Evolutionary conservation across 73 alveolate genomes (phyloP).

Genomic region (Symbiodinium natans): DNA sequence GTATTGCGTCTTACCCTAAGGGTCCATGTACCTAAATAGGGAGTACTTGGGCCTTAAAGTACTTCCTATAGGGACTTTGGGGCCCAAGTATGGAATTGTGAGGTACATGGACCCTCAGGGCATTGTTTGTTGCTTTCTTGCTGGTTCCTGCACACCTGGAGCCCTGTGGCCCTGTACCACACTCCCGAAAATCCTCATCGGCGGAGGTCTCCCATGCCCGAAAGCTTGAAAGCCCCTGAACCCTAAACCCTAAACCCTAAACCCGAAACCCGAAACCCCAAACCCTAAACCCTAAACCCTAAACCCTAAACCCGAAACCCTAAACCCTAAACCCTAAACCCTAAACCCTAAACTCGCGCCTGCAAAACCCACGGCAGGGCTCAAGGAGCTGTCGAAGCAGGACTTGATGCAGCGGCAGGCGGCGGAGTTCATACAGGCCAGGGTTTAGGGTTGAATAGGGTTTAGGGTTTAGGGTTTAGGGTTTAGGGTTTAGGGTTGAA

Average conservation of each 20-base stretch:
- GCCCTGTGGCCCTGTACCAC: too few relatives aligned
- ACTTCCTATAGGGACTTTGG: too few relatives aligned
- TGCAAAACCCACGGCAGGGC: neutral
- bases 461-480: neutral
- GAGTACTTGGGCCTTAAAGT: too few relatives aligned
- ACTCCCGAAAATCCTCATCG: too few relatives aligned
- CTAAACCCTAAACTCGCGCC: neutral
- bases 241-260: neutral
- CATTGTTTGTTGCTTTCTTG: too few relatives aligned
- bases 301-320: neutral
- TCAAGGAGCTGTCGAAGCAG: neutral
- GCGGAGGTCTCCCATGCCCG: too few relatives aligned
- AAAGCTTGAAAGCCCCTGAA: neutral
- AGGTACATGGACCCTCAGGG: too few relatives aligned
- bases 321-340: neutral
- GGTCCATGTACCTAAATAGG: too few relatives aligned
- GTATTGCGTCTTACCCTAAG: too few relatives aligned
- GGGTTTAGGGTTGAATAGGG: slow-evolving; percentile 8
- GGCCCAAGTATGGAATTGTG: too few relatives aligned
- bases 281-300: neutral
- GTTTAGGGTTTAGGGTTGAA: neutral
- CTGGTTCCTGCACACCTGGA: too few relatives aligned
- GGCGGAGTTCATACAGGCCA: slow-evolving; percentile 46
- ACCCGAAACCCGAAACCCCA: too few relatives aligned
- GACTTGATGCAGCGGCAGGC: slow-evolving; percentile 54